Evolutionary conservation across 345 rosid species (phyloP).

Genomic region (Litchi chinensis): DNA sequence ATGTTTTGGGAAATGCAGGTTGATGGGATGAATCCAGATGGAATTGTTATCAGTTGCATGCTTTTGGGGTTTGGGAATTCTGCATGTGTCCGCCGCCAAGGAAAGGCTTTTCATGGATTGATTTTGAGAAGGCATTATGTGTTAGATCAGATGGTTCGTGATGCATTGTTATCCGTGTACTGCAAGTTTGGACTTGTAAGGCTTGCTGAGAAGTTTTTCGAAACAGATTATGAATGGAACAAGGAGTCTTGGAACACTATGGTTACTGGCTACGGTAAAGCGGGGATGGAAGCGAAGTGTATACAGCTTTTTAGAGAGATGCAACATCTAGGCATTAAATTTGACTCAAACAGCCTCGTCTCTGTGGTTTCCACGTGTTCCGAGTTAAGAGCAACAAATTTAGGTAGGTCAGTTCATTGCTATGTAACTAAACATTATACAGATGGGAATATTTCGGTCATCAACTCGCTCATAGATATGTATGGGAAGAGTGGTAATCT

Average conservation of each 20-base stretch:
- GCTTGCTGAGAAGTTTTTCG: conserved; percentile 51
- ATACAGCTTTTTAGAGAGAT: conserved; percentile 50
- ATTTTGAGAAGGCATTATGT: conserved; percentile 44
- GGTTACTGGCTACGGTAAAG: conserved; percentile 54
- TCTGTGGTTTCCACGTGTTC: conserved; percentile 63
- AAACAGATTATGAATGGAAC: conserved; percentile 21
- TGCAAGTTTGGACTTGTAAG: conserved; percentile 54
- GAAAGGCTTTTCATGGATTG: conserved; percentile 65
- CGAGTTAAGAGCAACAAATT: conserved; percentile 36
- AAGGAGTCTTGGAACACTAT: conserved; percentile 55
- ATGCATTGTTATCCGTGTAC: conserved; percentile 62
- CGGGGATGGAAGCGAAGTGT: conserved; percentile 44
- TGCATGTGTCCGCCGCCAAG: conserved; percentile 31
- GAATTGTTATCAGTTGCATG: conserved; percentile 59
- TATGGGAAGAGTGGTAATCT: conserved; percentile 57
- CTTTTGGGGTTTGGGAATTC: conserved; percentile 53
- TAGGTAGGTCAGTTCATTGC: conserved; percentile 62
- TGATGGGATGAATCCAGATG: conserved; percentile 46
- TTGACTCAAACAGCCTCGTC: conserved; percentile 46
- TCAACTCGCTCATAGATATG: conserved; percentile 61
- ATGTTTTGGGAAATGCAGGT: conserved; percentile 66
- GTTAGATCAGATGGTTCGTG: conserved; percentile 41
- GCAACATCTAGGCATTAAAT: conserved; percentile 40
- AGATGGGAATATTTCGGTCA: conserved; percentile 37
- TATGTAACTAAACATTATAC: conserved; percentile 38